These are phyloP conservation scores for Pyrenophora seminiperda DNA, from an alignment of 2,329 filamentous ascomycete genomes.

Conservation along the genomic window DNA sequence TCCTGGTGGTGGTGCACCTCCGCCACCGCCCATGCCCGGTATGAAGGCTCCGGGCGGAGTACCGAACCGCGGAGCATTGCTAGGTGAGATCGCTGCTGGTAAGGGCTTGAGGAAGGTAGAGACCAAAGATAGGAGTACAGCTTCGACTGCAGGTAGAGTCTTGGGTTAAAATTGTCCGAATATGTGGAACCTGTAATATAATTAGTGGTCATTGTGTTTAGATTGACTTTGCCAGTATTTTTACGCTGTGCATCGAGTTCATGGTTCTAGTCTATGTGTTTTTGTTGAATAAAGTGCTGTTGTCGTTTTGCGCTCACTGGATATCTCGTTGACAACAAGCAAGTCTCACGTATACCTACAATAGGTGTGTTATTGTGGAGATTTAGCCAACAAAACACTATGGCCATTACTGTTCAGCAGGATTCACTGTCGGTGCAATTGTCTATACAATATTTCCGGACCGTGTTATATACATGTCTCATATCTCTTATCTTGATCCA, in stretches of 20 bases:
- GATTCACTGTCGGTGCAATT: too few relatives aligned
- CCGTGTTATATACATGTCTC: too few relatives aligned
- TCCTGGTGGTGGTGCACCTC: constrained; percentile 41
- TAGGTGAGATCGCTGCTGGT: constrained; percentile 83
- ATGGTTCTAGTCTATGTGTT: too few relatives aligned
- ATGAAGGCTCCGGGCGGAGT: constrained; percentile 38
- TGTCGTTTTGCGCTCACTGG: too few relatives aligned
- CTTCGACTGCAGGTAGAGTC: constrained; percentile 77
- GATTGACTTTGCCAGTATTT: constrained; percentile 7
- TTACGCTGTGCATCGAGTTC: constrained; percentile 9
- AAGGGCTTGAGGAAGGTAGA: constrained; percentile 81
- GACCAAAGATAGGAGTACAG: constrained; percentile 82
- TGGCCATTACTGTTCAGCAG: too few relatives aligned
- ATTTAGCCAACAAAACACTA: too few relatives aligned
- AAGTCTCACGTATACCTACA: too few relatives aligned
- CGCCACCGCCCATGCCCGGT: constrained; percentile 53
- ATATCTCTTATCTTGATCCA: too few relatives aligned
- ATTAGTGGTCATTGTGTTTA: background rate
- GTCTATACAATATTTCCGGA: too few relatives aligned
- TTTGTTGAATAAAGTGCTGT: too few relatives aligned
- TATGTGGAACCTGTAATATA: constrained; percentile 4
- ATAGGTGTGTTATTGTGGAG: too few relatives aligned
- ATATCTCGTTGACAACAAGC: too few relatives aligned
- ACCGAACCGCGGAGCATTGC: constrained; percentile 61
- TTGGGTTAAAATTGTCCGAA: constrained; percentile 17